A percentile compares a stretch with the other conserved stretches of the same genome.
Evolutionary conservation across 495 filamentous ascomycete species (phyloP).

Genomic region (Acidomyces sp.): DNA sequence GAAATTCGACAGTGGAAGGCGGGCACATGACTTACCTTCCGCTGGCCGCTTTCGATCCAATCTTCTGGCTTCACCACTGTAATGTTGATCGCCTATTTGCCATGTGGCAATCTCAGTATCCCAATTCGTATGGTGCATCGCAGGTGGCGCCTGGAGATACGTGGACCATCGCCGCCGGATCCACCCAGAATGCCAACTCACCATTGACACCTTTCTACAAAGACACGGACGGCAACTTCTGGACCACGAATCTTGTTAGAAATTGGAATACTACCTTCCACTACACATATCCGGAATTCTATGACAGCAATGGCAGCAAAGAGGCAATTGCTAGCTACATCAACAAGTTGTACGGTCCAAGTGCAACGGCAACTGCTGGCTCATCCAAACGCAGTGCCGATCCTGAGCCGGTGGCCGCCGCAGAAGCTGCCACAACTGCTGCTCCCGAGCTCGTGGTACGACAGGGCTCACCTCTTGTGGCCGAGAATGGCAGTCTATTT

Average conservation of each 20-base stretch:
- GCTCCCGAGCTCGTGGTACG: slow-evolving; percentile 1
- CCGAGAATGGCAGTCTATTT: slow-evolving; percentile 18
- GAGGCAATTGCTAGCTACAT: slow-evolving; percentile 17
- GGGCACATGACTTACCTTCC: slow-evolving; percentile 25
- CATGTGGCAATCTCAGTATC: slow-evolving; percentile 21
- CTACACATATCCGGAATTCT: slow-evolving; percentile 25
- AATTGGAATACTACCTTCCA: slow-evolving; percentile 17
- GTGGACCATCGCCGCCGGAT: slow-evolving; percentile 17
- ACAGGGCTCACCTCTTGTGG: slow-evolving; percentile 2
- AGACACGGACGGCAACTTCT: slow-evolving; percentile 20
- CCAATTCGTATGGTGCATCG: slow-evolving; percentile 17
- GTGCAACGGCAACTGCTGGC: slow-evolving; percentile 18
- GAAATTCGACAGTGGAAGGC: slow-evolving; percentile 2
- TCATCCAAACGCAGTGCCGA: slow-evolving; percentile 17
- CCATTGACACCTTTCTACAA: slow-evolving; percentile 20
- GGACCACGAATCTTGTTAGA: slow-evolving; percentile 19
- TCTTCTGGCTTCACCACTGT: slow-evolving; percentile 24
- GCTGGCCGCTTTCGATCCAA: slow-evolving; percentile 19
- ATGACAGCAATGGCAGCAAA: slow-evolving; percentile 17
- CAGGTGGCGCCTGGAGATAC: slow-evolving; percentile 13
- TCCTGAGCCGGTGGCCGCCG: slow-evolving; percentile 5
- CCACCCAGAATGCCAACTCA: slow-evolving; percentile 17
- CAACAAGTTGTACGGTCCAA: slow-evolving; percentile 22
- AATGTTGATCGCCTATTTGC: slow-evolving; percentile 24
- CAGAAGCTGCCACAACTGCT: neutral